These are phyloP conservation scores for Schizosaccharomyces osmophilus DNA, from an alignment of 805 yeast species.

Conservation along the genomic window DNA sequence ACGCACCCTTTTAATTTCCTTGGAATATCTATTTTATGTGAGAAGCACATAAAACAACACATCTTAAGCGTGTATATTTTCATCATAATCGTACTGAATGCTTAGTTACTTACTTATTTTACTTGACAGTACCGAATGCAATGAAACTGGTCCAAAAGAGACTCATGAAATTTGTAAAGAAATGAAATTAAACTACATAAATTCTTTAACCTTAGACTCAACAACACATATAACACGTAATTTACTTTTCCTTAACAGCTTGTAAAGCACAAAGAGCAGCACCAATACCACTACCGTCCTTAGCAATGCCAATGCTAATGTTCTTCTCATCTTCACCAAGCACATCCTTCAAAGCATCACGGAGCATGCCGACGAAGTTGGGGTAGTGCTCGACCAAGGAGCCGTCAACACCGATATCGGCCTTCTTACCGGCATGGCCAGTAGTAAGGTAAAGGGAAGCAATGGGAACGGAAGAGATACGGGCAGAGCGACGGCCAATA, in stretches of 20 bases:
- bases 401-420: constrained; percentile 91
- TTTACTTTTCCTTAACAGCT: constrained; percentile 9
- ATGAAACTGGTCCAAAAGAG: too few relatives aligned
- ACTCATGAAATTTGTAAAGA: too few relatives aligned
- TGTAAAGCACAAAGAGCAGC: constrained; percentile 74
- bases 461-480: constrained; percentile 65
- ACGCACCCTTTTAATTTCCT: too few relatives aligned
- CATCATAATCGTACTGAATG: too few relatives aligned
- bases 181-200: too few relatives aligned
- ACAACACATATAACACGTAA: neutral
- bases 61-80: too few relatives aligned
- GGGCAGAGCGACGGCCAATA: constrained; percentile 72
- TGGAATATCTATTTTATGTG: too few relatives aligned
- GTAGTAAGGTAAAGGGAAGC: constrained; percentile 55
- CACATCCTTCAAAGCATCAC: constrained; percentile 50
- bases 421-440: constrained; percentile 48
- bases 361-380: constrained; percentile 53
- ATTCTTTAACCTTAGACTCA: neutral
- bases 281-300: constrained; percentile 93
- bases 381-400: constrained; percentile 86
- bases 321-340: constrained; percentile 41
- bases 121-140: too few relatives aligned
- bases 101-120: too few relatives aligned
- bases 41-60: too few relatives aligned
- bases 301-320: constrained; percentile 55